Conservation (phyloP, 345 rosid species). For the Brassica carinata region DNA sequence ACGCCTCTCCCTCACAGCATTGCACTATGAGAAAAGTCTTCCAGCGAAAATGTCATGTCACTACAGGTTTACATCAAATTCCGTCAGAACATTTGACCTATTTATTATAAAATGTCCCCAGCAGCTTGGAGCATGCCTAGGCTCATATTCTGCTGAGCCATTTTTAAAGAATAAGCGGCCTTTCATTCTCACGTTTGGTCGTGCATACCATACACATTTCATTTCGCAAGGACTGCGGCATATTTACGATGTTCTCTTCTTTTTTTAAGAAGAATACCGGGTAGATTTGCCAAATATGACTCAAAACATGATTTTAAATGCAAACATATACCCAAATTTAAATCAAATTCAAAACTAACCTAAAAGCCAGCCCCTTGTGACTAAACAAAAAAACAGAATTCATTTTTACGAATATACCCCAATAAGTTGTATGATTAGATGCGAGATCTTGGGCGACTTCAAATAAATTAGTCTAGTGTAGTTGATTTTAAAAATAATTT, state of each 20-base stretch:
- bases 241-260: background rate
- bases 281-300: too few species aligned
- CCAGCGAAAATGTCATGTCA: constrained; percentile 12
- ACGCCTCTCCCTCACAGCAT: constrained; percentile 8
- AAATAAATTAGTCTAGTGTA: too few species aligned
- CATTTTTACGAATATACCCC: too few species aligned
- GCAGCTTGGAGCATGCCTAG: background rate
- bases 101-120: background rate
- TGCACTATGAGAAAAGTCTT: constrained; percentile 10
- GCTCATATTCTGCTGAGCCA: background rate
- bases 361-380: too few species aligned
- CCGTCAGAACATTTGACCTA: background rate
- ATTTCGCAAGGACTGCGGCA: background rate
- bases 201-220: background rate
- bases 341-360: too few species aligned
- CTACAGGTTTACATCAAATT: background rate
- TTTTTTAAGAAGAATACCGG: too few species aligned
- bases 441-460: too few species aligned
- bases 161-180: background rate
- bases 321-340: too few species aligned
- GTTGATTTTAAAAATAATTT: too few species aligned
- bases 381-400: too few species aligned
- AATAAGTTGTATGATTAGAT: too few species aligned
- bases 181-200: background rate
- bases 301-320: too few species aligned